phyloP scores from a whole-genome alignment of 2,329 filamentous ascomycete species.

The Didymella segeticola region DNA sequence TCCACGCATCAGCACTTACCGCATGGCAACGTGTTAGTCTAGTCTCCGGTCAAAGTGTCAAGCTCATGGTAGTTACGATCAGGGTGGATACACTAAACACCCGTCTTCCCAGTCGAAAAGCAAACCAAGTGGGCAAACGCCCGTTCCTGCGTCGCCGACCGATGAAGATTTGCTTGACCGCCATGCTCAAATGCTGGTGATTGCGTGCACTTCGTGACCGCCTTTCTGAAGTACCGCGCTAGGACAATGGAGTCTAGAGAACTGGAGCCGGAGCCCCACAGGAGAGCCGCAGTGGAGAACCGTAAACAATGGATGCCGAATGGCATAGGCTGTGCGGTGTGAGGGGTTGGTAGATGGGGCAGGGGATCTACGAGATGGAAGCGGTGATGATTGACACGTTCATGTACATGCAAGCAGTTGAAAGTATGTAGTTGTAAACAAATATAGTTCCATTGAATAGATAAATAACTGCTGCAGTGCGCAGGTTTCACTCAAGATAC shows the following conservation, averaged over 20 bases:
- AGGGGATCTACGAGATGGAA: neutral
- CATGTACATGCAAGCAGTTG: neutral
- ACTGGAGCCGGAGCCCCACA: constrained; percentile 3
- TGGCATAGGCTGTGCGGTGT: neutral
- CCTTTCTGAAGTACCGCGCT: constrained; percentile 8
- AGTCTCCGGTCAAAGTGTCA: constrained; percentile 1
- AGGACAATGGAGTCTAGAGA: neutral
- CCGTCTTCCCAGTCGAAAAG: neutral
- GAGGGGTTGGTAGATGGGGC: neutral
- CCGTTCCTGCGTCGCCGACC: constrained; percentile 3
- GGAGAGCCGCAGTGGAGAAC: constrained; percentile 11
- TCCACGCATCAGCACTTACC: neutral
- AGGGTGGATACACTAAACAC: neutral
- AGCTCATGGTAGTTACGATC: neutral
- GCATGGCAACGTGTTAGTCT: neutral
- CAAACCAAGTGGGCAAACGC: constrained; percentile 1
- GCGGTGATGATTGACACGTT: constrained; percentile 6
- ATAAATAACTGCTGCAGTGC: neutral
- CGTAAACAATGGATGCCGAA: constrained; percentile 2
- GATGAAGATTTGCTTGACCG: neutral
- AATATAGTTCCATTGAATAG: neutral
- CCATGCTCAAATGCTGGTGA: neutral
- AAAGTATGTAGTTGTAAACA: neutral
- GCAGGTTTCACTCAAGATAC: neutral
- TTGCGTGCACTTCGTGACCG: constrained; percentile 5